A percentile compares a stretch with the other conserved stretches of the same genome.
phyloP scores from a whole-genome alignment of 352 stramenopile genomes.

The Globisporangium splendens region DNA sequence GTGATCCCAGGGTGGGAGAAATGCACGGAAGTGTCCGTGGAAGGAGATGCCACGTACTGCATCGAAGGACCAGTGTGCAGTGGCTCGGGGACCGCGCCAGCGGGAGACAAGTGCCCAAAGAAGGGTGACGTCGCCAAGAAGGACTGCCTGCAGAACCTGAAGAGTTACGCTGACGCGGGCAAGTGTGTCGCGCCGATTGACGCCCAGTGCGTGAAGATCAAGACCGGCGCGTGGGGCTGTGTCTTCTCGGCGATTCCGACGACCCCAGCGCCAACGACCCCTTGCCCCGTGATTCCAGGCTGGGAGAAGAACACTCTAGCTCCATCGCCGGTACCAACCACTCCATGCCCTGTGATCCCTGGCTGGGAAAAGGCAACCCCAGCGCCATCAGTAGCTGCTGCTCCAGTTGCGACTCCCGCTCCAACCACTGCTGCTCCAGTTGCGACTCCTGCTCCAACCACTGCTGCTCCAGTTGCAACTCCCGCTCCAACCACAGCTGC shows the following conservation, averaged over 20 bases:
- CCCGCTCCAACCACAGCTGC: not conserved
- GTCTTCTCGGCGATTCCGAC: slow-evolving; percentile 26
- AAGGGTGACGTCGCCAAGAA: slow-evolving; percentile 53
- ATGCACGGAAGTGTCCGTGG: slow-evolving; percentile 53
- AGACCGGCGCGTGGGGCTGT: slow-evolving; percentile 71
- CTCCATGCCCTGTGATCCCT: slow-evolving; percentile 22
- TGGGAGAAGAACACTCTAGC: slow-evolving; percentile 16
- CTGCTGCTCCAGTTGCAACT: not conserved
- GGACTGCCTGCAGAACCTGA: slow-evolving; percentile 53
- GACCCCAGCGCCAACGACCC: slow-evolving; percentile 27
- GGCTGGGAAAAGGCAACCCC: slow-evolving; percentile 24
- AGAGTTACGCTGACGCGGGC: slow-evolving; percentile 42
- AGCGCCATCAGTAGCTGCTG: slow-evolving; percentile 5
- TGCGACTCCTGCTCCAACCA: not conserved
- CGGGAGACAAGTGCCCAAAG: slow-evolving; percentile 46
- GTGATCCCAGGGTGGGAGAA: slow-evolving; percentile 12
- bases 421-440: slow-evolving; percentile 3
- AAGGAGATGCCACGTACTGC: slow-evolving; percentile 73
- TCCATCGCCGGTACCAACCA: too few species aligned
- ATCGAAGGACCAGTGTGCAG: slow-evolving; percentile 61
- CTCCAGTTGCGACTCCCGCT: slow-evolving; percentile 10
- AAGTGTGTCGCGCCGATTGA: slow-evolving; percentile 55
- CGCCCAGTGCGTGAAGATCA: slow-evolving; percentile 53
- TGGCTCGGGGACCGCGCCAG: slow-evolving; percentile 33
- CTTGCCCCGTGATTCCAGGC: slow-evolving; percentile 7